Evolutionary conservation across 495 filamentous ascomycete species (phyloP).

Genomic region (Trichodelitschia bisporula): DNA sequence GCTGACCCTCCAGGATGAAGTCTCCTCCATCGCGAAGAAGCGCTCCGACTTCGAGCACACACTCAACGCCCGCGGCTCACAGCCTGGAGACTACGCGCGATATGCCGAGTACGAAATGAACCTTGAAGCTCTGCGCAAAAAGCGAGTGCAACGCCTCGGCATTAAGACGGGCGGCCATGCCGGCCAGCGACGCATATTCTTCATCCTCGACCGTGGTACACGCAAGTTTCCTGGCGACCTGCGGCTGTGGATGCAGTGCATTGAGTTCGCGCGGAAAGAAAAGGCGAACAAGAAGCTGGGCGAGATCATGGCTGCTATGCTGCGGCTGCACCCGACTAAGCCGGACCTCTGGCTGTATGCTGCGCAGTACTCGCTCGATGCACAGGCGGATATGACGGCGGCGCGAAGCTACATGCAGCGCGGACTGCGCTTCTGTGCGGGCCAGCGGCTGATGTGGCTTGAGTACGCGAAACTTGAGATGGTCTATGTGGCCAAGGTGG

Average conservation of each 20-base stretch:
- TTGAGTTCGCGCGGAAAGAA: constrained; percentile 53
- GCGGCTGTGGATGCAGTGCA: constrained; percentile 77
- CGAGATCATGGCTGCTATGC: constrained; percentile 45
- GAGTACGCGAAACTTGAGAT: constrained; percentile 83
- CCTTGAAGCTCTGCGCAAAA: constrained; percentile 55
- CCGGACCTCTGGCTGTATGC: constrained; percentile 74
- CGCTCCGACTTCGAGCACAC: constrained; percentile 85
- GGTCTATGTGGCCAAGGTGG: constrained; percentile 63
- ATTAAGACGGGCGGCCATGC: constrained; percentile 36
- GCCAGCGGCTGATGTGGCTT: constrained; percentile 46
- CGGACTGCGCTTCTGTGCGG: constrained; percentile 67
- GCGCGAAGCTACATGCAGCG: constrained; percentile 73
- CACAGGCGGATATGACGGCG: constrained; percentile 58
- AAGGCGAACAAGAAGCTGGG: constrained; percentile 60
- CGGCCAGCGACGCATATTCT: constrained; percentile 63
- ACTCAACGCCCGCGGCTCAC: constrained; percentile 54
- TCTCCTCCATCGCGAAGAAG: constrained; percentile 61
- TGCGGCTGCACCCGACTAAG: constrained; percentile 67
- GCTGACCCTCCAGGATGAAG: constrained; percentile 39
- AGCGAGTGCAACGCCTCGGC: constrained; percentile 55
- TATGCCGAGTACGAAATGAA: constrained; percentile 87
- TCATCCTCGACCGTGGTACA: constrained; percentile 68
- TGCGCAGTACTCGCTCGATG: constrained; percentile 48
- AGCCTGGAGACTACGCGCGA: constrained; percentile 51
- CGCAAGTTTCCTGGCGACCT: constrained; percentile 64